Percentiles rank a stretch among this genome's conserved stretches.
These are phyloP conservation scores for Roridomyces roridus DNA, from an alignment of 768 basidiomycete genomes.

Conservation along the genomic window DNA sequence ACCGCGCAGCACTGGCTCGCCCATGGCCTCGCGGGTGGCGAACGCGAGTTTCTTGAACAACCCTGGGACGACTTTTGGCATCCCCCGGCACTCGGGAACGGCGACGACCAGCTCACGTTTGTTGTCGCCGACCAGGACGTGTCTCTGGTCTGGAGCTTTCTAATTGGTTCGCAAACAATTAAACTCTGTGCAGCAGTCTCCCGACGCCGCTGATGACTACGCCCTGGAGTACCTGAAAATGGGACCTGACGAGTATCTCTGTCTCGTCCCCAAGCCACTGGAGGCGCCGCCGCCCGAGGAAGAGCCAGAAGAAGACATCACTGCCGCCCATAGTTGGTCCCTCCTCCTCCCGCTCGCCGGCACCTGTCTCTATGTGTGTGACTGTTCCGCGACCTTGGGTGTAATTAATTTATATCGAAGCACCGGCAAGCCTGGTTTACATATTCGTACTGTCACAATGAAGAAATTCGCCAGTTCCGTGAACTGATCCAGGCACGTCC, in stretches of 20 bases:
- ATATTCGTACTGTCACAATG: slow-evolving; percentile 95
- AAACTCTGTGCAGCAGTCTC: slow-evolving; percentile 27
- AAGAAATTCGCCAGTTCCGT: slow-evolving; percentile 95
- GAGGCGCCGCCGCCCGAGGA: slow-evolving; percentile 53
- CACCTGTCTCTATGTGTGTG: slow-evolving; percentile 84
- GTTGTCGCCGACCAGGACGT: slow-evolving; percentile 41
- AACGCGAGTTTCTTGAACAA: slow-evolving; percentile 77
- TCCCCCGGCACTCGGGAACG: slow-evolving; percentile 53
- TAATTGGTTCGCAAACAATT: slow-evolving; percentile 8
- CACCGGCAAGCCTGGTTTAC: slow-evolving; percentile 95
- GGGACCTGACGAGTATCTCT: slow-evolving; percentile 76
- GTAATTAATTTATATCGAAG: slow-evolving; percentile 49
- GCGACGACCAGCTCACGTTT: slow-evolving; percentile 40
- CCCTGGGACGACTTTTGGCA: slow-evolving; percentile 55
- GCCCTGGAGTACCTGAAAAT: slow-evolving; percentile 79
- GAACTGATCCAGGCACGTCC: slow-evolving; percentile 72
- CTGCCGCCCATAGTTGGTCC: slow-evolving; percentile 82
- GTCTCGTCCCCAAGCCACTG: slow-evolving; percentile 74
- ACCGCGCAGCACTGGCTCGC: slow-evolving; percentile 79
- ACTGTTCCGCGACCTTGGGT: slow-evolving; percentile 30
- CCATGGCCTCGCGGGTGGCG: slow-evolving; percentile 75
- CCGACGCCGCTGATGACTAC: slow-evolving; percentile 40
- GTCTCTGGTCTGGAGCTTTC: slow-evolving; percentile 28
- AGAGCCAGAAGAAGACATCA: slow-evolving; percentile 62
- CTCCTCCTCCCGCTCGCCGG: slow-evolving; percentile 81